Evolutionary conservation across 805 yeast genomes (phyloP).

Genomic region (Yamadazyma kitorensis): DNA sequence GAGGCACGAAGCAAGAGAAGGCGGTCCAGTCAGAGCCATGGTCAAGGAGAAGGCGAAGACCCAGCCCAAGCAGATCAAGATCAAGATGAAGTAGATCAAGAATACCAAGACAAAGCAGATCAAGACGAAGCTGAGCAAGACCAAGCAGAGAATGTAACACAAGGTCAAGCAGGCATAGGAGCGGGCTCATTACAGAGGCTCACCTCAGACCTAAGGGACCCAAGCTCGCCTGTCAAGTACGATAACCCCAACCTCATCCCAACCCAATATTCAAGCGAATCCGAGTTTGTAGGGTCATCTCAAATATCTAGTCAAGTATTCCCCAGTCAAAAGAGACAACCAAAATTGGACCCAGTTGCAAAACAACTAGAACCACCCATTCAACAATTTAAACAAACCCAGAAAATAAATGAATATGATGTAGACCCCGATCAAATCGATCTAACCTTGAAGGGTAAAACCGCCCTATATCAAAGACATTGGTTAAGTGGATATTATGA

Average conservation of each 20-base stretch:
- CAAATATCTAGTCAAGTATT: too few species aligned
- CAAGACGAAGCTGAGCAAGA: too few species aligned
- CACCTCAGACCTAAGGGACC: neutral
- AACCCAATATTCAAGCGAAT: slow-evolving; percentile 14
- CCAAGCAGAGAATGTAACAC: neutral
- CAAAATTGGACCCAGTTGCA: neutral
- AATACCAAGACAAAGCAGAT: too few species aligned
- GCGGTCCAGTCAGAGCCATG: too few species aligned
- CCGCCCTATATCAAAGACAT: slow-evolving; percentile 34
- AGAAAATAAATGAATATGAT: slow-evolving; percentile 5
- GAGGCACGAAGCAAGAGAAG: neutral
- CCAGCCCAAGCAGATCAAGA: too few species aligned
- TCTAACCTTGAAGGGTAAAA: slow-evolving; percentile 7
- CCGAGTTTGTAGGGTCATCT: slow-evolving; percentile 6
- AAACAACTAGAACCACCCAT: neutral
- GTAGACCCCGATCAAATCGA: neutral
- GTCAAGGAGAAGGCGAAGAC: neutral
- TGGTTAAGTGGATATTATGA: slow-evolving; percentile 24
- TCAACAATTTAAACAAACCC: too few species aligned
- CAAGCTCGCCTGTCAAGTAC: neutral
- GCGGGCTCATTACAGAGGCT: neutral
- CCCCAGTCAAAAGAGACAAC: too few species aligned
- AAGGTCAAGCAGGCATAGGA: neutral
- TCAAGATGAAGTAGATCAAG: too few species aligned
- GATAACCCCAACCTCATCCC: slow-evolving; percentile 7